Evolutionary conservation across 225 moss, liverwort and hornwort species (phyloP).

Genomic region (Straminergon stramineum): DNA sequence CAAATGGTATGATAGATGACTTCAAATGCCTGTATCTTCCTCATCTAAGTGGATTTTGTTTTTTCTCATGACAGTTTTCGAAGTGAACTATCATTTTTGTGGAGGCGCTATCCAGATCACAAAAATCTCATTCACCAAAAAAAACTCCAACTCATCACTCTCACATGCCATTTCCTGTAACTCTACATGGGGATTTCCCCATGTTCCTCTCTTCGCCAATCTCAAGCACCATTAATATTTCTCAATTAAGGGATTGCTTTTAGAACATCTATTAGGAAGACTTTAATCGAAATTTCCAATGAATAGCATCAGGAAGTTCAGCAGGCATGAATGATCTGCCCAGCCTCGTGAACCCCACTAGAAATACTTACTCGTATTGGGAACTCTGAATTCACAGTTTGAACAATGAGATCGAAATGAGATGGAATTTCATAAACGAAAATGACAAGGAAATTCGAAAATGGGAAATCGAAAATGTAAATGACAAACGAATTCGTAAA

Average conservation of each 20-base stretch:
- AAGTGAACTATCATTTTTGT: too few species aligned
- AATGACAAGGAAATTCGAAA: neutral
- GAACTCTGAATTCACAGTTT: neutral
- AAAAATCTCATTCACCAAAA: too few species aligned
- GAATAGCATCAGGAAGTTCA: neutral
- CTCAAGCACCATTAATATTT: neutral
- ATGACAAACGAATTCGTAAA: neutral
- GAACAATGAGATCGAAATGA: neutral
- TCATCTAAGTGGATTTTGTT: too few species aligned
- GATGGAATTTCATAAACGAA: neutral
- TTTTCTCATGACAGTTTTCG: too few species aligned
- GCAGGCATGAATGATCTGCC: neutral
- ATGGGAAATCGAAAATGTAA: neutral
- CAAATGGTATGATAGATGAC: too few species aligned
- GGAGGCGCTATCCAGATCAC: too few species aligned
- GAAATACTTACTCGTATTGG: too few species aligned
- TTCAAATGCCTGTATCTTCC: too few species aligned
- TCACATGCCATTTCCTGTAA: neutral
- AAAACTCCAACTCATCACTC: too few species aligned
- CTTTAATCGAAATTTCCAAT: neutral
- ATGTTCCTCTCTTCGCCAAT: neutral
- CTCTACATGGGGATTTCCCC: neutral
- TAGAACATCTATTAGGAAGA: neutral
- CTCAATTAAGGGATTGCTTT: neutral
- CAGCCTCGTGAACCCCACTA: neutral